Evolutionary conservation across 257 asterid genomes (phyloP), one percentile per base, ranked within the genome.

Genomic region (Gardenia jasminoides): DNA sequence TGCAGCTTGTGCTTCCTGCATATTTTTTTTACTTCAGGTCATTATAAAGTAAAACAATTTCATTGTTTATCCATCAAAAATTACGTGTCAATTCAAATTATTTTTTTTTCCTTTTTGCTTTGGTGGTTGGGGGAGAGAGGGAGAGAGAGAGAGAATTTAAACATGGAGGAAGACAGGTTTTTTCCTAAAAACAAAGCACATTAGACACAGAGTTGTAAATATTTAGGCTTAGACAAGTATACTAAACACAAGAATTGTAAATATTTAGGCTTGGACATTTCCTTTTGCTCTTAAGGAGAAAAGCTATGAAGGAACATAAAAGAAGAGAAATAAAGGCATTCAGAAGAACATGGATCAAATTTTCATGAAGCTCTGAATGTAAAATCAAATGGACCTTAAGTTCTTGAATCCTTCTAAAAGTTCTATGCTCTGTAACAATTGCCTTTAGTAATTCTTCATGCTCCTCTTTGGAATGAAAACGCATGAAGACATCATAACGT

Each of bases 1-100:
- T 70, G 89, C 92, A 64, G 89, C 93, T 81, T 88, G 85, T 22
- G 97, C 97, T 86, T 92, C 95, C 98, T 94, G 91, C 82, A 85
- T 71, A 43, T 61, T 67, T 70, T 78, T 70, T 39, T 22, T 58
- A 30, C n/a, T 61, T 61, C 26, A 0, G 17, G 5, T n/a, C 39
- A 70, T 20, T 19, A 19, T 46, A 31, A 43, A 33, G 4, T 13
- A 24, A 19, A 46, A 12, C 13, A 24, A 3, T 0, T 0, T 1
- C 6, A 12, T 30, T 26, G 1, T 44, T 70, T 31, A 26, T 15
- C 41, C 75, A 47, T 70, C 61, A 44, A 69, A 43, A 24, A 68
- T 50, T 4, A 41, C 11, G 48, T 5, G 11, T 70, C 39, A 68
- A 28, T 68, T 22, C 26, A 39, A 44, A 16, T 68, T 67, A 8